phyloP scores from a whole-genome alignment of 495 filamentous ascomycete species.

The Cercophora scortea region DNA sequence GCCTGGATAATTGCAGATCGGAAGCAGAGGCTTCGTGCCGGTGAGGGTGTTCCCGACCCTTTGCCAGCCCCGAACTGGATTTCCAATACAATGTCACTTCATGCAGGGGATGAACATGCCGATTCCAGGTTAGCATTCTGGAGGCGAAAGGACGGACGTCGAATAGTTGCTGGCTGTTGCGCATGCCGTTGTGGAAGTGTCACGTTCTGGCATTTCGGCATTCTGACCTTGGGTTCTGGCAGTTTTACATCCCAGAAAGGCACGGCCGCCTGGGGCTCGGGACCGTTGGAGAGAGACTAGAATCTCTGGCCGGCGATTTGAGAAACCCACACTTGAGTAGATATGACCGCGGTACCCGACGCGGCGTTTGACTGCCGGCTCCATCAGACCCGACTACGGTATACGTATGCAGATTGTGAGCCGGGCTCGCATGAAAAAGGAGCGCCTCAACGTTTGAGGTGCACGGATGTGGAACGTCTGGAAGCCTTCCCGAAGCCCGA shows the following conservation, averaged over 20 bases:
- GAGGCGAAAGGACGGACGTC: not conserved
- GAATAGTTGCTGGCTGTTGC: not conserved
- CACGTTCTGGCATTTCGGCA: not conserved
- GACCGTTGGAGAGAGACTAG: not conserved
- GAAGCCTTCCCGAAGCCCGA: slow-evolving; percentile 19
- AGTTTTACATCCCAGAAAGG: not conserved
- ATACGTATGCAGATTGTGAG: not conserved
- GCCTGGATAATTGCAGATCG: slow-evolving; percentile 13
- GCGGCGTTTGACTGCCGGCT: slow-evolving; percentile 2
- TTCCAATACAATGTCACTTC: not conserved
- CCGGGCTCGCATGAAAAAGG: slow-evolving; percentile 19
- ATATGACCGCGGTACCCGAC: not conserved
- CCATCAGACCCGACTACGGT: not conserved
- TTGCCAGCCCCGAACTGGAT: slow-evolving; percentile 3
- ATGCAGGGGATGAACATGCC: slow-evolving; percentile 8
- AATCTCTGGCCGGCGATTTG: not conserved
- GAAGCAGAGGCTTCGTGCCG: slow-evolving; percentile 8
- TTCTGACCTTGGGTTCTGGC: too few relatives aligned
- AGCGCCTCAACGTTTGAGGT: slow-evolving; percentile 16
- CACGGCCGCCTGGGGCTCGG: not conserved
- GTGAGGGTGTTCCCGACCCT: slow-evolving; percentile 6
- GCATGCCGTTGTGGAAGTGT: not conserved
- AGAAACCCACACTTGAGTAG: not conserved
- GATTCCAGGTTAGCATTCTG: not conserved
- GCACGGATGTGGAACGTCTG: slow-evolving; percentile 25